Conservation (phyloP, 2,329 filamentous ascomycete genomes). For the Fusarium longipes region DNA sequence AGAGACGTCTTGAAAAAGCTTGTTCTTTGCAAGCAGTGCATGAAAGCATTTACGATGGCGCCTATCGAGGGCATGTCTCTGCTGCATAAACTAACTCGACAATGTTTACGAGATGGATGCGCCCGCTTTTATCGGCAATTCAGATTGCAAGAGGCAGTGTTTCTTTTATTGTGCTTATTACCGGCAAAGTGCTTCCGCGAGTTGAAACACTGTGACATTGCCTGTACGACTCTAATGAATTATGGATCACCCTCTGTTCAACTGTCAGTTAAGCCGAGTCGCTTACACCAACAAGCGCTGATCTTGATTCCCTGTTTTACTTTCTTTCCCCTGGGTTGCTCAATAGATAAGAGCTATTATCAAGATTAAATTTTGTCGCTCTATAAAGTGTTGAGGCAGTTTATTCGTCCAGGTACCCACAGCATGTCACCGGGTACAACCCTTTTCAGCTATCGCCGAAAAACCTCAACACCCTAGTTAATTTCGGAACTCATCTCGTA, state of each 20-base stretch:
- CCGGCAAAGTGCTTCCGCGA: neutral
- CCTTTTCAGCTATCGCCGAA: neutral
- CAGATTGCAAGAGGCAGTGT: neutral
- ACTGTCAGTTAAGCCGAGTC: too few species aligned
- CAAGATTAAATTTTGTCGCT: neutral
- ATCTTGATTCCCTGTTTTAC: too few species aligned
- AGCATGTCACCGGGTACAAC: neutral
- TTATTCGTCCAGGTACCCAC: neutral
- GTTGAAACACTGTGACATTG: neutral
- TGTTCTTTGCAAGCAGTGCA: neutral
- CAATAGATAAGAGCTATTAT: neutral
- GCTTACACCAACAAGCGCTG: too few species aligned
- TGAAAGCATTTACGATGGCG: neutral
- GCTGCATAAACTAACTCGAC: neutral
- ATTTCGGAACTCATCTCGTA: neutral
- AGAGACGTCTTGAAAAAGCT: neutral
- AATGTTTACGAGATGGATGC: neutral
- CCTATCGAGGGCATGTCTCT: neutral
- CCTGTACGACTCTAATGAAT: neutral
- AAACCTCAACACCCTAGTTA: neutral
- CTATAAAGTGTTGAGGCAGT: neutral
- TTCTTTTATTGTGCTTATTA: neutral
- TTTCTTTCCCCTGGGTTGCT: too few species aligned
- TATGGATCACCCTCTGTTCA: constrained; percentile 1
- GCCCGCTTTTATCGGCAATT: neutral